Base-by-base conservation (phyloP, 2,329 filamentous ascomycete genomes). In the Aspergillus aculeatus region DNA sequence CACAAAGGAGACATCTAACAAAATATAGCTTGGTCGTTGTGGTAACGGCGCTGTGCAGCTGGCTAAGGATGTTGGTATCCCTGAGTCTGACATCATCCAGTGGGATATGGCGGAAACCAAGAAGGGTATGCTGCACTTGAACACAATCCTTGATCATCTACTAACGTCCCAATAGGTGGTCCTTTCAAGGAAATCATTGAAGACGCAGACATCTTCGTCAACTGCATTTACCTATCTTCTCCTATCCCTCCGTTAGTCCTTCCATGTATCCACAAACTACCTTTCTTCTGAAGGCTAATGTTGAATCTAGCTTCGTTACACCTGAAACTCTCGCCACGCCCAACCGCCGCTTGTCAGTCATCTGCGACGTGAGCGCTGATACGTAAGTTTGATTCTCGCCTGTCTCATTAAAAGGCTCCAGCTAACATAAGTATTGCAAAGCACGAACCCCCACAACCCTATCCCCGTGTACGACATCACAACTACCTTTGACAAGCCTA, bases 401-500 rank as follows among this genome's bases (percentile, higher is more conserved):
- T 21, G 55, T 21, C 6, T 41, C n/a, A 24, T 26, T 50, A 12
- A 11, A 12, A n/a, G 26, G 16, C 29, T 31, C n/a, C 47, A 54
- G 16, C 53, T 59, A 47, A 55, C 26, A 31, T 32, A 51, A 14
- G 50, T 19, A 16, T 21, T 11, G 50, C 41, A 69, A 61, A 79
- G 78, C 21, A 79, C 77, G 29, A 81, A 81, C 69, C 78, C 78
- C 16, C 70, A 80, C 71, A 81, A 80, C 69, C 79, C 78, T 23
- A 76, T 81, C 56, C 92, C 92, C 24, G 88, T 96, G 72, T 96
- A 96, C 81, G 83, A 83, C 66, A 86, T 90, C 73, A 90, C 91
- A 76, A 96, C 90, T 51, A 95, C 92, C 23, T 97, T 97, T 73
- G 86, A 87, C 73, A 87, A 90, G 73, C 94, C 93, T n/a, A 96